Base-by-base conservation (phyloP, 2,329 filamentous ascomycete species). In the Coniosporium uncinatum region DNA sequence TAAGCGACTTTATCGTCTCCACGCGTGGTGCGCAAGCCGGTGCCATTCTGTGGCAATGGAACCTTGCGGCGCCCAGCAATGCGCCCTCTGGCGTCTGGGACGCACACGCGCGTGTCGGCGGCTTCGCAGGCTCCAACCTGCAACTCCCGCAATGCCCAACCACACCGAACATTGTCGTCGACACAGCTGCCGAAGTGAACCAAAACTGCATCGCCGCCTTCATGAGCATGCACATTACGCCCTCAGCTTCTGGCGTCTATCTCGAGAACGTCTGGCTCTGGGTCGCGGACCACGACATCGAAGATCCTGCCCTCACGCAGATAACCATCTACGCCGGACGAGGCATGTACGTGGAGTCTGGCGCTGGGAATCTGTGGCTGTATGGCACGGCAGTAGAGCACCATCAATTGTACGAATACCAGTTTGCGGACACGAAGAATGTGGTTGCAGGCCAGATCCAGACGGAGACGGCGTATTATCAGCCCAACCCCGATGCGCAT, bases 261-360 rank as follows among this genome's bases (percentile, higher is more conserved):
- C 70, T 95, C 42, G 88, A 95, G 66, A 95, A 96, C 66, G 82
- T 77, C 38, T 96, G 90, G 90, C 81, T 86, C 61, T 96, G 90
- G 90, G 83, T 88, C 22, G 79, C 90, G 1, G 90, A 96, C 59
- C 91, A 96, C 67, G 87, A 94, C 58, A 82, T 95, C 19, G 90
- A 95, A 59, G 74, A 80, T 13, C 49, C 63, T 3, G 82, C 84
- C 54, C 78, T 86, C 61, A 79, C 67, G 44, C 85, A 91, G 61
- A 82, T 91, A 62, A 84, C 82, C 53, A 78, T 96, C 52, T 95
- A 85, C 75, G 93, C 87, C 57, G 90, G 88, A 22, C 84, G 90
- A 40, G 90, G 89, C 48, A 72, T 93, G 33, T 71, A 81, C 20
- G 77, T 95, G 48, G 88, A 95, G 67, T 59, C 13, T 46, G 56